Base-by-base conservation (phyloP, 257 asterid species). In the Lycium ferocissimum region DNA sequence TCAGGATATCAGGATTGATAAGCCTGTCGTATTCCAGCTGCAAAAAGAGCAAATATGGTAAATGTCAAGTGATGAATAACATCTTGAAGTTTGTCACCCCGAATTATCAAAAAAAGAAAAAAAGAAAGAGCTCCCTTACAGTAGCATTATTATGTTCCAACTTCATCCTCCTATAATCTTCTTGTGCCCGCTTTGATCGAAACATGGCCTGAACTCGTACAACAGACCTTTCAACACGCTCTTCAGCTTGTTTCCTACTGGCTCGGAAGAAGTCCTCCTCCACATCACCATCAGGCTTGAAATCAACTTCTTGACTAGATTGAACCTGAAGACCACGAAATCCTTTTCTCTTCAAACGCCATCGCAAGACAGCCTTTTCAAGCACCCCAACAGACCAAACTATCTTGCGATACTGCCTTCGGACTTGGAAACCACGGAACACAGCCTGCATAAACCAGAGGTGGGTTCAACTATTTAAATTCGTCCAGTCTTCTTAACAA, bases 171-270 rank as follows among this genome's bases (percentile, higher is more conserved):
- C 97, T 88, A 84, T 95, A 97, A 82, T 90, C 98, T 89, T 95
- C 98, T 84, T 97, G 99, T 58, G 98, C 98, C 82, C 79, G 92
- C 87, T 90, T 97, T 1, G 99, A 97, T 57, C 98, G 98, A 82
- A 97, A 94, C 98, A 97, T 91, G 26, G 99, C 97, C 87, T 97
- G 99, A 58, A 97, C 99, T 63, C 91, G 91, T 9, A 94, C 91
- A 63, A 97, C 99, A 70, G 98, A 94, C 87, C 98, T 90, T 91
- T 97, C 98, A 1, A 95, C 96, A 54, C 99, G 99, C 85, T 94
- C 98, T 90, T 95, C 99, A 0, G 99, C 99, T 90, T 93, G 98
- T 86, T 94, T 92, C 91, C 99, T 90, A 91, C 99, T 92, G 82
- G 95, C 98, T 84, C 65, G 83, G 92, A 94, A 97, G 93, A 97